These are phyloP conservation scores for Mariannaea sp. DNA, from an alignment of 2,329 filamentous ascomycete species.

Conservation along the genomic window DNA sequence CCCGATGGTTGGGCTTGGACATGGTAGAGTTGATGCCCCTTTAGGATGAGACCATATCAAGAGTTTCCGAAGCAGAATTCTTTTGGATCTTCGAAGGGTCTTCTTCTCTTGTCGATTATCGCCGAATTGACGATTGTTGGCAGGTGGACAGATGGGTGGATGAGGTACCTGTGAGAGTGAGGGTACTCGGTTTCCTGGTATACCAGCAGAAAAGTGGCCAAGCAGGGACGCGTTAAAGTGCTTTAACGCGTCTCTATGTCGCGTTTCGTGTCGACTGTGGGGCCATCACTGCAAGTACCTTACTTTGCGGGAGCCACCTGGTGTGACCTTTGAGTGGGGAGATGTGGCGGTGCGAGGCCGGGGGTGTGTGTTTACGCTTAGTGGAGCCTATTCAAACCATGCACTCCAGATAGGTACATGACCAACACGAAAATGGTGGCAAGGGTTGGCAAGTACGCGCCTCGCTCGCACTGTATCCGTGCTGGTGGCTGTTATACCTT, in stretches of 20 bases:
- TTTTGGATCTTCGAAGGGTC: background rate
- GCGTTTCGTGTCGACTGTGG: slow-evolving; percentile 9
- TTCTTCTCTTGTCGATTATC: background rate
- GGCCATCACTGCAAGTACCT: no score
- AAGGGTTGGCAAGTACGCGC: no score
- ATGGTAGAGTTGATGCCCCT: slow-evolving; percentile 35
- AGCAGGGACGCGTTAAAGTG: slow-evolving; percentile 17
- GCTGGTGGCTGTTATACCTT: no score
- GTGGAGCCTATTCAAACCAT: no score
- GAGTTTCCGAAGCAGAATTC: background rate
- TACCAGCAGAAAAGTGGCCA: slow-evolving; percentile 15
- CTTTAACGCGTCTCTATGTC: slow-evolving; percentile 4
- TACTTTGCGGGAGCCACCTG: no score
- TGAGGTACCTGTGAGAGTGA: background rate
- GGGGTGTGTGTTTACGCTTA: no score
- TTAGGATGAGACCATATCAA: slow-evolving; percentile 34
- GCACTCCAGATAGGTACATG: no score
- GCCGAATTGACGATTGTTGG: slow-evolving; percentile 11
- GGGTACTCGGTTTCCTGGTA: slow-evolving; percentile 9
- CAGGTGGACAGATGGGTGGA: background rate
- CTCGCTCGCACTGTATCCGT: no score
- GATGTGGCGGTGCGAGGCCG: slow-evolving; percentile 10
- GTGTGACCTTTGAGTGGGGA: no score
- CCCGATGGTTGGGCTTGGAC: slow-evolving; percentile 47
- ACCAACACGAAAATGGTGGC: no score